Evolutionary conservation across 164 flowering plant species (phyloP).

Genomic region (Stephania cephalantha): DNA sequence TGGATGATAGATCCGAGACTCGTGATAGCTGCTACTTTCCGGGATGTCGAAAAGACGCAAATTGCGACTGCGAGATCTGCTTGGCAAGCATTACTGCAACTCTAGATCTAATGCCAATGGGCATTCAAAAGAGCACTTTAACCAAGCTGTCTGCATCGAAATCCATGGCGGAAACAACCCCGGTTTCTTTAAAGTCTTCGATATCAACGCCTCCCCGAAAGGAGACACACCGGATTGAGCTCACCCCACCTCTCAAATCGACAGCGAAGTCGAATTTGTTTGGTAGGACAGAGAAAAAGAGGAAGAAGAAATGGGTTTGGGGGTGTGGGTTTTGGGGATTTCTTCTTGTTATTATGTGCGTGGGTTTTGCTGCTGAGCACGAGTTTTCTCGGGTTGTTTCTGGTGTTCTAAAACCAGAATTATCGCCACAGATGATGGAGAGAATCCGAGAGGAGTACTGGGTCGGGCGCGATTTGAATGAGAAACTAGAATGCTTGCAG

Average conservation of each 20-base stretch:
- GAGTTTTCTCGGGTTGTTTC: slow-evolving; percentile 37
- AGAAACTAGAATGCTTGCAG: slow-evolving; percentile 36
- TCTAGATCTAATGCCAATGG: slow-evolving; percentile 64
- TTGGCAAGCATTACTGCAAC: slow-evolving; percentile 81
- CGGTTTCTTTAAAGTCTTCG: slow-evolving; percentile 39
- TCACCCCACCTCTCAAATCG: slow-evolving; percentile 30
- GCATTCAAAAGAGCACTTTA: slow-evolving; percentile 46
- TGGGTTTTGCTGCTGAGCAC: slow-evolving; percentile 35
- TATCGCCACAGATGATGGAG: slow-evolving; percentile 39
- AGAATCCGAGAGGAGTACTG: slow-evolving; percentile 31
- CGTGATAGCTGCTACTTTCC: slow-evolving; percentile 70
- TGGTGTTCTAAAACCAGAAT: slow-evolving; percentile 28
- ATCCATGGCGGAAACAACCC: slow-evolving; percentile 25
- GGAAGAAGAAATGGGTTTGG: slow-evolving; percentile 12
- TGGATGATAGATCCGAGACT: slow-evolving; percentile 30
- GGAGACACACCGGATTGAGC: background rate
- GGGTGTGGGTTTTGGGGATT: slow-evolving; percentile 17
- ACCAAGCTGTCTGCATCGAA: slow-evolving; percentile 39
- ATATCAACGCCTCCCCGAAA: slow-evolving; percentile 39
- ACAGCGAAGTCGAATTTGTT: slow-evolving; percentile 24
- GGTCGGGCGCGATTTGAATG: slow-evolving; percentile 33
- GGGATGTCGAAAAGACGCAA: slow-evolving; percentile 74
- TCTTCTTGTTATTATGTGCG: slow-evolving; percentile 26
- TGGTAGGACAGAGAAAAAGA: slow-evolving; percentile 9
- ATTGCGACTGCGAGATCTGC: slow-evolving; percentile 79